Evolutionary conservation across 2,329 filamentous ascomycete genomes (phyloP), one percentile per base, ranked within the genome.

Genomic region (Penicillium concentricum): DNA sequence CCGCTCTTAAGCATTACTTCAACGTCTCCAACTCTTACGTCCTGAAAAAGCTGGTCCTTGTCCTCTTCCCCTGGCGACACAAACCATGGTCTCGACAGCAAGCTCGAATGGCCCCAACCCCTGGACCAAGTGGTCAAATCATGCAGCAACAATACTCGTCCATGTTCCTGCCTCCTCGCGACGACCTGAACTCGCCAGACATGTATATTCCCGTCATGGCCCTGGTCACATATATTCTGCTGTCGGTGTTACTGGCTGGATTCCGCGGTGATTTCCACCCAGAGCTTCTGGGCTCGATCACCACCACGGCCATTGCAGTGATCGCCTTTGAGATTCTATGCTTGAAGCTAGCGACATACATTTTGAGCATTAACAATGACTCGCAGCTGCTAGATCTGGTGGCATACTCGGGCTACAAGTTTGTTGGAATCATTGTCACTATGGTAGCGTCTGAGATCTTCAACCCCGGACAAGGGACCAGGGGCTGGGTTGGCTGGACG

Each of bases 131-230:
- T 55, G 86, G 87, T 20, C 85, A 87, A 55, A 86, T 84, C 70
- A 84, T 88, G 49, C 85, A 79, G 73, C 72, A 78, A 69, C 73
- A 79, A 64, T 79, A 80, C 62, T 77, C 74, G 30, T 79, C 77
- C 55, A 78, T 76, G 71, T 99, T 94, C 76, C 83, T 97, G 8
- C 91, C 94, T 5, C 94, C 94, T 2, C 84, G 94, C 62, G 93
- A 99, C 74, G 94, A 99, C 72, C 82, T 97, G 75, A 99, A 99
- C 78, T 95, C 91, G 63, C 94, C 95, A 16, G 94, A 99, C 77
- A 97, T 99, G 92, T 99, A 99, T 79, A 99, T 99, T 68, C 92
- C 92, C 57, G 89, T 95, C 69, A 99, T 99, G 94, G 93, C 94
- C 1, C 82, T 99, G 51, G 92, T 97, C 45, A 99, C 94, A 24